A percentile compares a stretch with the other conserved stretches of the same genome.
Evolutionary conservation across 1,139 yeast species (phyloP).

Genomic region (Pichia kudriavzevii): DNA sequence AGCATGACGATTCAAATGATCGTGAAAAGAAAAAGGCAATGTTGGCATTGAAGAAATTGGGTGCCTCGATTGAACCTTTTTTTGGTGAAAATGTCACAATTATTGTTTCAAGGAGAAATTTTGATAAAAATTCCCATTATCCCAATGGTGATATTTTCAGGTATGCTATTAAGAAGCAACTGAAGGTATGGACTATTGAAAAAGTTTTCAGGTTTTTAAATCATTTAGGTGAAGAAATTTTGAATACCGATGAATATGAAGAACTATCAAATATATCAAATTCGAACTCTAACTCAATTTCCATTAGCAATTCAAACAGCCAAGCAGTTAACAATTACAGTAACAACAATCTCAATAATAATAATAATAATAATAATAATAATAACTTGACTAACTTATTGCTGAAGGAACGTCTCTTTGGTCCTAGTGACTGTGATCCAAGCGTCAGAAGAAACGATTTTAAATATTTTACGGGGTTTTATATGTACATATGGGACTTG

Average conservation of each 20-base stretch:
- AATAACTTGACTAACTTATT: conserved; percentile 53
- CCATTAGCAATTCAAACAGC: background rate
- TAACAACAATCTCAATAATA: conserved; percentile 9
- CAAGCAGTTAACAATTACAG: too few relatives aligned
- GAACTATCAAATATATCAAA: too few relatives aligned
- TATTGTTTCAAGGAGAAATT: conserved; percentile 60
- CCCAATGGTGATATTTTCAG: conserved; percentile 58
- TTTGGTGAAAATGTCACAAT: conserved; percentile 76
- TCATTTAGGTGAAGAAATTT: conserved; percentile 50
- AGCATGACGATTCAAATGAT: conserved; percentile 48
- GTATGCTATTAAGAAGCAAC: conserved; percentile 50
- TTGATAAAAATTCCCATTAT: conserved; percentile 28
- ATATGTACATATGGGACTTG: conserved; percentile 74
- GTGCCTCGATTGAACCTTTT: conserved; percentile 64
- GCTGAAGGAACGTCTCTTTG: conserved; percentile 76
- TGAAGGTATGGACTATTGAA: conserved; percentile 85
- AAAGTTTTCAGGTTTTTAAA: conserved; percentile 75
- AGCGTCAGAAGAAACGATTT: conserved; percentile 77
- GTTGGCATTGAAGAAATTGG: conserved; percentile 48
- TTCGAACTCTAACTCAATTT: conserved; percentile 11
- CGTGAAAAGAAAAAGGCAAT: conserved; percentile 49
- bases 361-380: conserved; percentile 4
- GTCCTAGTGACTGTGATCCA: conserved; percentile 87
- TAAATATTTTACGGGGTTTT: conserved; percentile 71
- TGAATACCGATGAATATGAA: conserved; percentile 14